These are phyloP conservation scores for Apiospora marii DNA, from an alignment of 2,329 filamentous ascomycete genomes.

Conservation along the genomic window DNA sequence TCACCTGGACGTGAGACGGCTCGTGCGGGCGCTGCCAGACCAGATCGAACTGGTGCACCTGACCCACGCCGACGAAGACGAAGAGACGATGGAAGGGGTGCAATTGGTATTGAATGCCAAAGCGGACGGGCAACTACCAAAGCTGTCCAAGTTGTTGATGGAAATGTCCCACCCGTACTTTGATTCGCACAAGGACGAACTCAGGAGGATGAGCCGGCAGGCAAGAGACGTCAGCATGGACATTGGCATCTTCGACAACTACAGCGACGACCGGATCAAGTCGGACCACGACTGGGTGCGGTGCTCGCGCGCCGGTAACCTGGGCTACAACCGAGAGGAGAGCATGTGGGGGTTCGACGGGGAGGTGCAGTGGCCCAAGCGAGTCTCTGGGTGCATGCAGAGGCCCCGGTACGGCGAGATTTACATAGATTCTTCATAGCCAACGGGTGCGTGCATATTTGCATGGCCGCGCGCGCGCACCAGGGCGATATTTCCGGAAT, in stretches of 20 bases:
- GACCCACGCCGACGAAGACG: conserved; percentile 28
- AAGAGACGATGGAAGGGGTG: conserved; percentile 26
- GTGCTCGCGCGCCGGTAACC: not conserved
- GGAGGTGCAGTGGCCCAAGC: conserved; percentile 22
- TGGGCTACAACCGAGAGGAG: conserved; percentile 18
- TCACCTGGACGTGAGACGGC: conserved; percentile 24
- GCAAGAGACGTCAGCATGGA: conserved; percentile 18
- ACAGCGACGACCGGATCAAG: conserved; percentile 21
- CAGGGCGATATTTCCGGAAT: conserved; percentile 4
- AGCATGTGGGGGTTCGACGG: conserved; percentile 26
- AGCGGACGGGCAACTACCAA: conserved; percentile 1
- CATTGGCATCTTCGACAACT: conserved; percentile 25
- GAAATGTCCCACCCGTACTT: conserved; percentile 20
- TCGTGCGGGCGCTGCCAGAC: conserved; percentile 25
- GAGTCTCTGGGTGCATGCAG: conserved; percentile 27
- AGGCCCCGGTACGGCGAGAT: conserved; percentile 4
- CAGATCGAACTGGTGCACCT: conserved; percentile 24
- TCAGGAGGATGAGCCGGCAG: not conserved
- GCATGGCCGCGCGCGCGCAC: not conserved
- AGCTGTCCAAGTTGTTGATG: conserved; percentile 22
- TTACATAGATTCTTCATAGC: not conserved
- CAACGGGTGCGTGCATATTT: not conserved
- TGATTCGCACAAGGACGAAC: not conserved
- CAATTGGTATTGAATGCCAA: conserved; percentile 21
- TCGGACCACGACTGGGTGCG: not conserved